Percentiles rank a stretch among this genome's conserved stretches.
These are phyloP conservation scores for Corynascus novoguineensis DNA, from an alignment of 495 filamentous ascomycete genomes.

Conservation along the genomic window DNA sequence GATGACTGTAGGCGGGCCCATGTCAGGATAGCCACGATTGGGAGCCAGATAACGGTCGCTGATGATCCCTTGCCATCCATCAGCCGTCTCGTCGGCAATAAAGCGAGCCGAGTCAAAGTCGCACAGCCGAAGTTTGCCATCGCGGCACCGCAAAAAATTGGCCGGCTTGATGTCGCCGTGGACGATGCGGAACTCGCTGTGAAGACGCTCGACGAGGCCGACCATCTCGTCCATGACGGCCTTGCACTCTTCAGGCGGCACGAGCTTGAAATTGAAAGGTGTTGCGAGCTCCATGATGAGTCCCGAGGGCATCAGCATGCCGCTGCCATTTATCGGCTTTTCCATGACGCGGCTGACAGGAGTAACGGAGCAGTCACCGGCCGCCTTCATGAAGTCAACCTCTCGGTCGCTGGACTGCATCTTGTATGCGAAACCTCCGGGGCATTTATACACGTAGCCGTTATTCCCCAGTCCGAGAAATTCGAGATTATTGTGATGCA, in stretches of 20 bases:
- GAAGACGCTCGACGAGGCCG: background rate
- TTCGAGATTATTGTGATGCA: background rate
- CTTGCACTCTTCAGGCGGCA: background rate
- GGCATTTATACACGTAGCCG: background rate
- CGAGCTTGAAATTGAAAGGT: background rate
- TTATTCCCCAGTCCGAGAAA: background rate
- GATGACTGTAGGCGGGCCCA: background rate
- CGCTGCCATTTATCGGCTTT: background rate
- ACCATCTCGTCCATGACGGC: conserved; percentile 4
- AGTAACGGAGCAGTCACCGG: background rate
- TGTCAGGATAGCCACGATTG: background rate
- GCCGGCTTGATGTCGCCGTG: background rate
- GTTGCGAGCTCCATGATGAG: conserved; percentile 2
- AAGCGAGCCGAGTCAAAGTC: background rate
- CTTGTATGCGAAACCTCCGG: background rate
- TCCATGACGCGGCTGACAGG: background rate
- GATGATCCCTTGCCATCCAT: background rate
- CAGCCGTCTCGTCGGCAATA: background rate
- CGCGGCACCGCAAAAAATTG: background rate
- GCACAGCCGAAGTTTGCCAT: background rate
- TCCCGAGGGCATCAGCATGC: background rate
- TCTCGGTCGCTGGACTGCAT: background rate
- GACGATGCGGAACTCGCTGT: background rate
- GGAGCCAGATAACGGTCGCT: background rate
- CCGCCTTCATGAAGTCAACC: background rate